Percentiles rank a stretch among this genome's conserved stretches.
Conservation (phyloP, 208 protist genomes). For the Leishmania martiniquensis region DNA sequence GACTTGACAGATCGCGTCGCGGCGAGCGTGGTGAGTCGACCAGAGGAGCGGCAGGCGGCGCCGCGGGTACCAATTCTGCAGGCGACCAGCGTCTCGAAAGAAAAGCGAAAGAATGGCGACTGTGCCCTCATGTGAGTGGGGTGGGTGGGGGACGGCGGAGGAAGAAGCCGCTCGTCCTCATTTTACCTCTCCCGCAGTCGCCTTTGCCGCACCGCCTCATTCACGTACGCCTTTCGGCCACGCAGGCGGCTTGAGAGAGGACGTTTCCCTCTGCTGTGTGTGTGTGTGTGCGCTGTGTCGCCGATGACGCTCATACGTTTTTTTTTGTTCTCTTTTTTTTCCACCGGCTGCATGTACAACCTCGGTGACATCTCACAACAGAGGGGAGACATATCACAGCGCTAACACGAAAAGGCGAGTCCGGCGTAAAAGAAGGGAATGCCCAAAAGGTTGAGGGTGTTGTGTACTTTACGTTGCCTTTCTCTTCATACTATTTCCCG, state of each 20-base stretch:
- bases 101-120: slow-evolving; percentile 43
- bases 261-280: background rate
- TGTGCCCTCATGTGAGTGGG: slow-evolving; percentile 57
- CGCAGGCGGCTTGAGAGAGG: background rate
- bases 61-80: slow-evolving; percentile 19
- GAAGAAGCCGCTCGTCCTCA: background rate
- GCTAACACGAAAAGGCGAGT: background rate
- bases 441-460: background rate
- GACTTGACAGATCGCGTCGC: slow-evolving; percentile 59
- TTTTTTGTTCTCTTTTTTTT: too few species aligned
- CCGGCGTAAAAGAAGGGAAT: background rate
- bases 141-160: too few species aligned
- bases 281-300: too few species aligned
- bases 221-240: background rate
- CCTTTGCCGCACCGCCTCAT: background rate
- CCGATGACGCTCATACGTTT: background rate
- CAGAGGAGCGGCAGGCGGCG: slow-evolving; percentile 38
- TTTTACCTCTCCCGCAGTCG: background rate
- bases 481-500: too few species aligned
- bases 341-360: background rate
- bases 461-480: background rate
- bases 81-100: slow-evolving; percentile 8
- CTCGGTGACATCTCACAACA: too few species aligned
- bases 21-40: slow-evolving; percentile 47
- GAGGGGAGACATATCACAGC: background rate